Evolutionary conservation across 495 filamentous ascomycete genomes (phyloP), one percentile per base, ranked within the genome.

Genomic region (Neurospora sp.): DNA sequence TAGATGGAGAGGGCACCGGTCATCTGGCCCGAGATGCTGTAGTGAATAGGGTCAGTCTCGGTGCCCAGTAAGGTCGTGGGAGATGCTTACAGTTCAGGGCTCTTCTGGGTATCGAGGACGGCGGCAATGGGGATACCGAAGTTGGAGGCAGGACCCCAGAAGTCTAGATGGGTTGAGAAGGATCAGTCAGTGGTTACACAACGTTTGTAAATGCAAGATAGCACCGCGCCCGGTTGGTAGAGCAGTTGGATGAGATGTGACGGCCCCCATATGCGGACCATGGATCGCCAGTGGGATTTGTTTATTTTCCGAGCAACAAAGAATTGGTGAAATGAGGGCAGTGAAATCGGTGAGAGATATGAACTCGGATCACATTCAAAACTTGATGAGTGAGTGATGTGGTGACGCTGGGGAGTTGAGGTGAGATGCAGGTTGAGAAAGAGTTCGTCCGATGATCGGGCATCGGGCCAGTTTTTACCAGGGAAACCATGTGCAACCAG

Each of bases 141-240:
- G 85, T 97, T 98, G 75, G 93, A 96, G 74, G 87, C 94, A 14
- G 94, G 94, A 71, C 94, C 94, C 94, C 94, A 98, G 87, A 98
- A 98, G 85, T 98, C 94, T 98, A 81, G 22, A 40, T 16, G 10
- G 1, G 40, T 5, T 48, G n/a, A 10, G 27, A 66, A 9, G 14
- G 27, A 66, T 37, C 27, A 42, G 71, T 70, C 40, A 75, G 66
- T 27, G 44, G n/a, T 38, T 31, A 27, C 20, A 73, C 39, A 31
- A 39, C 22, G 46, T 59, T 27, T 53, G 20, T 48, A 8, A 4
- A 61, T 61, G 48, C 22, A 31, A 61, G 48, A 31, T 61, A 61
- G 53, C 53, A 61, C 53, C 53, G 22, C 53, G 22, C 5, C 1
- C 22, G 48, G 22, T 59, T 59, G 22, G 48, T 20, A 8, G 48